phyloP scores from a whole-genome alignment of 345 rosid genomes.

The Hibiscus tridactylites region DNA sequence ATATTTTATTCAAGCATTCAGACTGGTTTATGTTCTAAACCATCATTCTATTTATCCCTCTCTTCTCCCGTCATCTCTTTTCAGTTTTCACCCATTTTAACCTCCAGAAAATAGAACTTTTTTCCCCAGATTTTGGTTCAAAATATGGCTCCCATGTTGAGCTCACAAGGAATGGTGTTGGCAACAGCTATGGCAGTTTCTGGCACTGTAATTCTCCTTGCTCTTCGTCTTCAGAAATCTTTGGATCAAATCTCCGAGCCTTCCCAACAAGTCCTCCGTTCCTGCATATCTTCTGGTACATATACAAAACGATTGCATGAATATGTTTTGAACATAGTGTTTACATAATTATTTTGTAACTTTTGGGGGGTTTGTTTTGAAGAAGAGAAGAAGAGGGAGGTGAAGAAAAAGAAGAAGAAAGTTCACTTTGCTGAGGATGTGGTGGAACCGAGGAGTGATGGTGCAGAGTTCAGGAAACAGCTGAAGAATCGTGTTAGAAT shows the following conservation, averaged over 20 bases:
- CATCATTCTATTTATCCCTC: background rate
- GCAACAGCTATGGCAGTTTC: conserved; percentile 78
- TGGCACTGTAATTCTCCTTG: conserved; percentile 61
- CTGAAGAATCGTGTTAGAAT: conserved; percentile 9
- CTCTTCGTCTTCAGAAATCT: conserved; percentile 52
- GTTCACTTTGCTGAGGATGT: conserved; percentile 16
- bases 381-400: conserved; percentile 4
- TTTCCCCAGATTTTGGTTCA: background rate
- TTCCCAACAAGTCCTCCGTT: conserved; percentile 22
- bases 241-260: conserved; percentile 22
- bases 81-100: background rate
- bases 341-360: background rate
- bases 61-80: background rate
- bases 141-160: conserved; percentile 36
- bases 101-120: background rate
- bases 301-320: background rate
- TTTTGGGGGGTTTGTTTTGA: background rate
- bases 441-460: conserved; percentile 21
- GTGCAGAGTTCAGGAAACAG: conserved; percentile 38
- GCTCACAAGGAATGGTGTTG: conserved; percentile 49
- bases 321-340: background rate
- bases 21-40: background rate
- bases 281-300: conserved; percentile 55
- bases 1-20: conserved; percentile 2
- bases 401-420: conserved; percentile 10